Base-by-base conservation (phyloP, 352 stramenopile species). In the Phytophthora megakarya region DNA sequence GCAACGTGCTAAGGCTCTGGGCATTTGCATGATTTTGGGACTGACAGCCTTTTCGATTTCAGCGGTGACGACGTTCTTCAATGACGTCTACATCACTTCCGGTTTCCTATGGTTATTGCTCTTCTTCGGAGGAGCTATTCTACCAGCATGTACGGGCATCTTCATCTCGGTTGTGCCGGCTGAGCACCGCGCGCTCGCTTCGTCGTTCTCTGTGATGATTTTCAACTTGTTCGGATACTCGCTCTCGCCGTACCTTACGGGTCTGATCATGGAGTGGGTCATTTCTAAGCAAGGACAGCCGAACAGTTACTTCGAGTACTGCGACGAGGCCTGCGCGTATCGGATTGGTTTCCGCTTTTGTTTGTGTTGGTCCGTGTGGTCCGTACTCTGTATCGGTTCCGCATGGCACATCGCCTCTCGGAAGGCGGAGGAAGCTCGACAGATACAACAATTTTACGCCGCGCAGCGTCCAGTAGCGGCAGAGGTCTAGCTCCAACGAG, bases 141-240 rank as follows among this genome's bases (percentile, higher is more conserved):
- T 95, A 6, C 86, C 86, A 25, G 84, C 86, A 44, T 95, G 84
- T 53, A 93, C 86, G 18, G 86, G 84, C 23, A 95, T 95, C 67
- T 93, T 93, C 57, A 92, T 95, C 57, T 92, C 82, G 26, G 83
- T 88, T 15, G 83, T 90, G n/a, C 82, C 86, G 3, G 70, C 82
- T 19, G 80, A 88, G 59, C 81, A 92, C 32, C 82, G 84, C 13
- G 83, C 86, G 22, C 70, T 95, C 1, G 86, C 84, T 30, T 95
- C 86, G 1, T 92, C 84, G 2, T 81, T 95, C 43, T 89, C 80
- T 2, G 83, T 92, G 30, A 95, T 93, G 82, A 54, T 91, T 25
- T 95, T 93, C 64, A 95, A 93, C 55, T 66, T 95, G 11, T 80
- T 91, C 25, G 86, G 86, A 22, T 95, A 93, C 61, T 78, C 84